Percentiles rank a stretch among this genome's conserved stretches.
Conservation (phyloP, 345 rosid genomes). For the Syzygium aromaticum region DNA sequence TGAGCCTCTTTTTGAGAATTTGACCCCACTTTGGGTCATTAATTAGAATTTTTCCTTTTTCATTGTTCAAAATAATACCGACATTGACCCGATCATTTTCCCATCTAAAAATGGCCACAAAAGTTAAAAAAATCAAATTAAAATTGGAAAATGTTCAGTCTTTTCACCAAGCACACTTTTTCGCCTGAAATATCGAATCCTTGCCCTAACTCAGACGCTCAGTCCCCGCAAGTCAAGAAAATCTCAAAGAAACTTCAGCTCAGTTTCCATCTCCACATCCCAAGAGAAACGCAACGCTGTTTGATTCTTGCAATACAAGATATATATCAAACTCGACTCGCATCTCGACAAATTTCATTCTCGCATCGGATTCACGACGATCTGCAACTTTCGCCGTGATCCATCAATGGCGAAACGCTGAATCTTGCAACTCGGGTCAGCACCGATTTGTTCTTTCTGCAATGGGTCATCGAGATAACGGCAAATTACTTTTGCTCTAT, state of each 20-base stretch:
- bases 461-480: constrained; percentile 44
- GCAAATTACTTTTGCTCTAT: constrained; percentile 46
- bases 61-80: background rate
- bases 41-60: no score
- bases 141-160: background rate
- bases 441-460: background rate
- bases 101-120: background rate
- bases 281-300: background rate
- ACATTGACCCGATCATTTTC: background rate
- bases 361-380: background rate
- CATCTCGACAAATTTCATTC: background rate
- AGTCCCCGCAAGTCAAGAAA: background rate
- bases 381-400: background rate
- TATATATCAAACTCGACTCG: background rate
- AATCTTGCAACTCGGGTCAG: background rate
- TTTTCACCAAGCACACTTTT: background rate
- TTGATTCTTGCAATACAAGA: background rate
- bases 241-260: background rate
- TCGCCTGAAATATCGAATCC: constrained; percentile 2
- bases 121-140: background rate
- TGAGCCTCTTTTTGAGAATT: no score
- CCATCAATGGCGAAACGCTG: background rate
- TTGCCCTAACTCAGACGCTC: constrained; percentile 3
- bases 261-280: background rate
- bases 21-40: no score